Evolutionary conservation across 805 yeast species (phyloP).

Genomic region (Spathaspora sp.): DNA sequence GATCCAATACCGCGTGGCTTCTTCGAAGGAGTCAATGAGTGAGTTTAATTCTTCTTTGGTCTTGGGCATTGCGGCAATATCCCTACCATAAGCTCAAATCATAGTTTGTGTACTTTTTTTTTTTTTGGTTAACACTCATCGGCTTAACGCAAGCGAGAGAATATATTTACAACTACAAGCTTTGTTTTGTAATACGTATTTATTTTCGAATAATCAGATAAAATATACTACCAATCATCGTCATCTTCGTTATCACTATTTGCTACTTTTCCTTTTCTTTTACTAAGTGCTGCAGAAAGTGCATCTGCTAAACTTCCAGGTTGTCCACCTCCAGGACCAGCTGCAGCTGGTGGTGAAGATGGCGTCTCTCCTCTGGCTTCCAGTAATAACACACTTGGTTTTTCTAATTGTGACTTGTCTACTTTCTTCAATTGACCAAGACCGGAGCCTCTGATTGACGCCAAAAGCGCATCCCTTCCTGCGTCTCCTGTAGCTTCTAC

Average conservation of each 20-base stretch:
- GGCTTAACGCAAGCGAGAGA: background rate
- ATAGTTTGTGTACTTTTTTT: background rate
- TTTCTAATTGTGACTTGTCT: constrained; percentile 80
- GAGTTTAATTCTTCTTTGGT: constrained; percentile 17
- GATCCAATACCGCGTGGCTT: constrained; percentile 30
- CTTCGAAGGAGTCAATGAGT: constrained; percentile 25
- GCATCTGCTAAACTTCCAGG: constrained; percentile 76
- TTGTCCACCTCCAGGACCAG: constrained; percentile 27
- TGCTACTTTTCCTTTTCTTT: constrained; percentile 78
- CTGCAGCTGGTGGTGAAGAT: constrained; percentile 29
- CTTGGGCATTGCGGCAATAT: constrained; percentile 10
- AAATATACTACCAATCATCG: constrained; percentile 42
- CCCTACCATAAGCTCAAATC: background rate
- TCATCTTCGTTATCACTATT: constrained; percentile 83
- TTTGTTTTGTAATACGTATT: background rate
- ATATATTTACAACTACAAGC: background rate
- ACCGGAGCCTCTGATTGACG: constrained; percentile 83
- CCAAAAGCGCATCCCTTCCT: constrained; percentile 76
- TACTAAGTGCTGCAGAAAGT: constrained; percentile 77
- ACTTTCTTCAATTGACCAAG: constrained; percentile 65
- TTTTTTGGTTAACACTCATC: background rate
- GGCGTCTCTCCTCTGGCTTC: constrained; percentile 62
- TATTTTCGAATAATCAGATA: background rate
- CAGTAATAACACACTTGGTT: constrained; percentile 67
- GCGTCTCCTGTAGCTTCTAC: constrained; percentile 33